phyloP scores from a whole-genome alignment of 495 filamentous ascomycete species.

The Haplographium delicatum region DNA sequence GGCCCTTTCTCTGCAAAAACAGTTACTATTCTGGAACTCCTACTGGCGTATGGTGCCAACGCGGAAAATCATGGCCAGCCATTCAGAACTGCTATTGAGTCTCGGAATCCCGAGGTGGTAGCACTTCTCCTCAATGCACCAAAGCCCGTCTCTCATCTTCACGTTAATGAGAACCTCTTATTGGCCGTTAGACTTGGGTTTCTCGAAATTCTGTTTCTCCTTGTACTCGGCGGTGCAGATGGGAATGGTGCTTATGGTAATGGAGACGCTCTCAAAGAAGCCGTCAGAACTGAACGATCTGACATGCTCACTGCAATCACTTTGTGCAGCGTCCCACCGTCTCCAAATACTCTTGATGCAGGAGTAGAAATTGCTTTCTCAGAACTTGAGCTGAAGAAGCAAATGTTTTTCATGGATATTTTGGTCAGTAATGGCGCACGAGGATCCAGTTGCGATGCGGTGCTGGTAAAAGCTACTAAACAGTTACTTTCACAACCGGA shows the following conservation, averaged over 20 bases:
- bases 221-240: neutral
- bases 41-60: neutral
- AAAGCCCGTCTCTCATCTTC: neutral
- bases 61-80: neutral
- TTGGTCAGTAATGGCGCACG: neutral
- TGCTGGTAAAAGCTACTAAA: neutral
- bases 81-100: neutral
- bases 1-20: too few relatives aligned
- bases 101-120: neutral
- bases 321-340: neutral
- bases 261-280: conserved; percentile 3
- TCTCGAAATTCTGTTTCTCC: neutral
- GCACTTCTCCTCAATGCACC: neutral
- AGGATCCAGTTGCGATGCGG: neutral
- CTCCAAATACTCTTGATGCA: neutral
- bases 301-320: neutral
- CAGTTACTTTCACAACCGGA: neutral
- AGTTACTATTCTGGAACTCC: too few relatives aligned
- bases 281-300: neutral
- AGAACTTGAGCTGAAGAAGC: neutral
- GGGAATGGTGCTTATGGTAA: conserved; percentile 4
- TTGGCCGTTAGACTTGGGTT: neutral
- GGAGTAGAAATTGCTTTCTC: neutral
- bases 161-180: neutral
- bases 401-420: neutral